Percentiles rank a stretch among this genome's conserved stretches.
Conservation (phyloP, 208 protist species). For the Leishmania turanica region DNA sequence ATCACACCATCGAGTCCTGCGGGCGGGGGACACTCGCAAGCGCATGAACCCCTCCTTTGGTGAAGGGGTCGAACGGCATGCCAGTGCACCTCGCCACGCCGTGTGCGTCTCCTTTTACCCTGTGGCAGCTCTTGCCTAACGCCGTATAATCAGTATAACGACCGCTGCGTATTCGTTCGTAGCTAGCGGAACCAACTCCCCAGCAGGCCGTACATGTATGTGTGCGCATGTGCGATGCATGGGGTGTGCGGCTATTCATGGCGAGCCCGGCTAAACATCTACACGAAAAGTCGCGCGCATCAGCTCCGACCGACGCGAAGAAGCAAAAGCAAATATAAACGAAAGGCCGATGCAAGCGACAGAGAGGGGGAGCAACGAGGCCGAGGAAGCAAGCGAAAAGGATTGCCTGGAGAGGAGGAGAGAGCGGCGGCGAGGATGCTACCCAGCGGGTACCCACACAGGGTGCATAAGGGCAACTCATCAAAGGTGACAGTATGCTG, state of each 20-base stretch:
- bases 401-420: not conserved
- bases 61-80: not conserved
- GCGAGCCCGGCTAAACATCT: not conserved
- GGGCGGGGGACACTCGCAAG: not conserved
- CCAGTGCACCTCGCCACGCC: not conserved
- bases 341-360: not conserved
- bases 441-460: not conserved
- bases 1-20: not conserved
- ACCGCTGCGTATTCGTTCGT: not conserved
- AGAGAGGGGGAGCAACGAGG: not conserved
- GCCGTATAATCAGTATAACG: not conserved
- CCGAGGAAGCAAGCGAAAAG: not conserved
- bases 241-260: not conserved
- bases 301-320: too few relatives aligned
- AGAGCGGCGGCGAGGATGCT: not conserved
- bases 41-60: not conserved
- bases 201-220: not conserved
- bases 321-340: not conserved
- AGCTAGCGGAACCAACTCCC: not conserved
- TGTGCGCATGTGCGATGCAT: not conserved
- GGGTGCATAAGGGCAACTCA: not conserved
- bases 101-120: not conserved
- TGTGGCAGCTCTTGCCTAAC: too few relatives aligned
- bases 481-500: not conserved
- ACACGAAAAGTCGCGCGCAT: not conserved